Evolutionary conservation across 805 yeast species (phyloP), one percentile per base, ranked within the genome.

Genomic region (Ogataea nakhonphanomensis): DNA sequence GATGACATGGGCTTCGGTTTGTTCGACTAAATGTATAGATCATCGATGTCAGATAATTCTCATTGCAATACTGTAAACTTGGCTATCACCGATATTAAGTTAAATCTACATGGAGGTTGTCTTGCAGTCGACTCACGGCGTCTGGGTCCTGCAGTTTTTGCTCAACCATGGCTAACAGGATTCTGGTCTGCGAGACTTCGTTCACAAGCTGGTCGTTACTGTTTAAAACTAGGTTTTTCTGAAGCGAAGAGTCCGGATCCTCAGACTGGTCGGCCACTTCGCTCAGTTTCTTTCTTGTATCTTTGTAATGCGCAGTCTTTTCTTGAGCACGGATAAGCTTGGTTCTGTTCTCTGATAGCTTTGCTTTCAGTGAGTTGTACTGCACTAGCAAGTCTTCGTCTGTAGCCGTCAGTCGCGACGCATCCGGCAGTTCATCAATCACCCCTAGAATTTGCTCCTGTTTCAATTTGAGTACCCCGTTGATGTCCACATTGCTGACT

Each of bases 1-100:
- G 77, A 78, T 54, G 91, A 83, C 73, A 83, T 85, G 95, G 95
- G 95, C 63, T 62, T 64, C 66, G 67, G 67, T 57, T 55, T 65
- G 48, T 65, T 64, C 57, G 69, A 62, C 53, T 64, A 64, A 48
- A 44, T 34, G 35, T 30, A 32, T 40, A 35, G 36, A 44, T 30
- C 39, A 34, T 28, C 35, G 34, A 34, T 33, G 38, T 39, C 39
- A 33, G 29, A 26, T 20, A 25, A 30, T 30, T 35, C 25, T 25
- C 25, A 39, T 13, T 21, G 27, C 8, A 14, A n/a, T 13, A 10
- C 29, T 14, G 23, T 27, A 36, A 17, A 10, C 17, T 15, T 6
- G 20, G 32, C 7, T 12, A 2, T 17, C n/a, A 12, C 1, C 7
- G 22, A 9, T 24, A 14, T 15, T 6, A 33, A 11, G 17, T n/a